A percentile compares a stretch with the other conserved stretches of the same genome.
phyloP scores from a whole-genome alignment of 129 eudicot genomes.

The Scalesia atractyloides region DNA sequence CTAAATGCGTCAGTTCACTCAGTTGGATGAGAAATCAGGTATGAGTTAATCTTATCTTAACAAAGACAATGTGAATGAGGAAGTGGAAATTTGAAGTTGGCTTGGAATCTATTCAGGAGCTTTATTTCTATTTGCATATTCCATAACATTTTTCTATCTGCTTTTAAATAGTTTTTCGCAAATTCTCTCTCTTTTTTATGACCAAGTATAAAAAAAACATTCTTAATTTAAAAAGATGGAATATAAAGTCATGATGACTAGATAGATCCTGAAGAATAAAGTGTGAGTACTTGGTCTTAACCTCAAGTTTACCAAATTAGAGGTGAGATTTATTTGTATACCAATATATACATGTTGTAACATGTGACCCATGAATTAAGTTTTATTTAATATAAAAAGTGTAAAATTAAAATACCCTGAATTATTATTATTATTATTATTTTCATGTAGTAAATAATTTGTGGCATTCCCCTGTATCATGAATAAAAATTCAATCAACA shows the following conservation, averaged over 20 bases:
- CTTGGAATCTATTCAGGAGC: too few relatives aligned
- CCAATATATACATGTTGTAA: too few relatives aligned
- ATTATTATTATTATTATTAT: too few relatives aligned
- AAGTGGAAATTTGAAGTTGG: too few relatives aligned
- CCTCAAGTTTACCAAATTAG: background rate
- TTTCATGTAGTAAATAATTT: slow-evolving; percentile 1
- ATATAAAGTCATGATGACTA: background rate
- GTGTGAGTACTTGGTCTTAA: background rate
- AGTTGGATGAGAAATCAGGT: too few relatives aligned
- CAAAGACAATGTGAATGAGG: too few relatives aligned
- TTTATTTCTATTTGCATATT: background rate
- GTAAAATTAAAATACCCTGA: background rate
- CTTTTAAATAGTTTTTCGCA: background rate
- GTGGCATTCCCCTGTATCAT: slow-evolving; percentile 30
- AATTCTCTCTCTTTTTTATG: background rate
- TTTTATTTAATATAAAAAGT: background rate
- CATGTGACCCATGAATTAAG: too few relatives aligned
- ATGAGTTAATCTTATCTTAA: too few relatives aligned
- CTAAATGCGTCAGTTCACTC: too few relatives aligned
- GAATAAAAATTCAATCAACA: slow-evolving; percentile 26
- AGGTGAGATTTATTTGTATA: too few relatives aligned
- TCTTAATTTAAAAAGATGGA: background rate
- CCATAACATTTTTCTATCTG: background rate
- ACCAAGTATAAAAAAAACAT: background rate
- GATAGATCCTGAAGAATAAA: background rate